Conservation (phyloP, 1,139 yeast species). For the Candida sojae region DNA sequence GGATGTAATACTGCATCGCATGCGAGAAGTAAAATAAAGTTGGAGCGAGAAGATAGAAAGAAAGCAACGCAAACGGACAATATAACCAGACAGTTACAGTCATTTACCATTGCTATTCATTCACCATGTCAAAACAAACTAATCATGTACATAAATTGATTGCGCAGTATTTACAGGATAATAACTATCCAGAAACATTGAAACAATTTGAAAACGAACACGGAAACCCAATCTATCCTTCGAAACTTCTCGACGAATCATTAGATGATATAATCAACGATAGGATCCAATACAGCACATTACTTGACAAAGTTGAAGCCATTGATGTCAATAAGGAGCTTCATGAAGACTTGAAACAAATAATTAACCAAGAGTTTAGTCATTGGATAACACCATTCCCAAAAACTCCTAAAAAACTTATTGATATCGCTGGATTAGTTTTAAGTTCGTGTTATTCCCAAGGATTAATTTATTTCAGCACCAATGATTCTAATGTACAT, state of each 20-base stretch:
- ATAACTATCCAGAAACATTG: constrained; percentile 49
- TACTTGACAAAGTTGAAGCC: constrained; percentile 13
- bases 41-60: too few relatives aligned
- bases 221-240: constrained; percentile 32
- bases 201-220: constrained; percentile 49
- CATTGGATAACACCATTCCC: constrained; percentile 40
- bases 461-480: constrained; percentile 22
- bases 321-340: constrained; percentile 12
- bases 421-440: constrained; percentile 22
- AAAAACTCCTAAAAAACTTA: constrained; percentile 9
- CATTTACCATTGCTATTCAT: background rate
- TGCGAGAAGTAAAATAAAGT: too few relatives aligned
- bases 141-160: constrained; percentile 35
- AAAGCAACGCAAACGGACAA: too few relatives aligned
- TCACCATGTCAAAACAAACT: constrained; percentile 3
- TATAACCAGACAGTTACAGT: background rate
- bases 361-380: constrained; percentile 26
- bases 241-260: constrained; percentile 36
- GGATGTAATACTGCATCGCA: too few relatives aligned
- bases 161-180: constrained; percentile 55
- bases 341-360: constrained; percentile 11
- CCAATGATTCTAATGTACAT: constrained; percentile 27
- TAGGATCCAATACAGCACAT: constrained; percentile 36
- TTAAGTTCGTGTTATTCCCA: constrained; percentile 20
- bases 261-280: constrained; percentile 55